Evolutionary conservation across 163 green algal genomes (phyloP).

Genomic region (Botryococcus braunii): DNA sequence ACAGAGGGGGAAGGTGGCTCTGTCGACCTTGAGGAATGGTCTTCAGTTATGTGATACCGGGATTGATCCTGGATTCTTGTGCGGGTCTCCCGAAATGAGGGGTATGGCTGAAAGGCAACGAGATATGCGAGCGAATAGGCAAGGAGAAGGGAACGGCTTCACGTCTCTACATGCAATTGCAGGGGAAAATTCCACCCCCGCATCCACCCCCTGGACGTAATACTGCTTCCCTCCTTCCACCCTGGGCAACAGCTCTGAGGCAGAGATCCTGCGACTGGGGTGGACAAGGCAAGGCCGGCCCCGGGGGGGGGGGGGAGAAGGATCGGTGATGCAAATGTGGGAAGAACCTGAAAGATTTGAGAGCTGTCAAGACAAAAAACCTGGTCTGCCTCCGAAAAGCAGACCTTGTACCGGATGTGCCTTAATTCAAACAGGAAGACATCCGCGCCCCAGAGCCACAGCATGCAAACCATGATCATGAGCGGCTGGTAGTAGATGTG

Average conservation of each 20-base stretch:
- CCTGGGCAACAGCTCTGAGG: not conserved
- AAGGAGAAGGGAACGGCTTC: no score
- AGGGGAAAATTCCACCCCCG: no score
- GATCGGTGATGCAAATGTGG: not conserved
- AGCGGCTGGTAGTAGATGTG: conserved; percentile 40
- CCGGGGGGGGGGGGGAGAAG: not conserved
- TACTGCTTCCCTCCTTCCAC: not conserved
- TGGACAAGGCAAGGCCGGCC: not conserved
- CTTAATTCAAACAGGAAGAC: conserved; percentile 48
- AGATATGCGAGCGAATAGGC: no score
- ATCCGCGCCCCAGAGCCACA: conserved; percentile 66
- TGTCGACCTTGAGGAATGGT: no score
- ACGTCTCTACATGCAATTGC: no score
- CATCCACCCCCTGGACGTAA: not conserved
- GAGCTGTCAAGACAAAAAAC: conserved; percentile 32
- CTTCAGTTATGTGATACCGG: no score
- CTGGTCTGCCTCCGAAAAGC: conserved; percentile 52
- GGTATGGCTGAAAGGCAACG: no score
- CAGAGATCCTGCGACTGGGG: not conserved
- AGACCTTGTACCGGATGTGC: conserved; percentile 54
- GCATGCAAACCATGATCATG: conserved; percentile 53
- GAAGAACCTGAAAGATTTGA: conserved; percentile 38
- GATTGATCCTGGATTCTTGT: no score
- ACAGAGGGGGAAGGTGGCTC: no score
- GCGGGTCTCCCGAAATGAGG: no score